Evolutionary conservation across 441 rosid species (phyloP).

Genomic region (Pelargonium fulgidum): DNA sequence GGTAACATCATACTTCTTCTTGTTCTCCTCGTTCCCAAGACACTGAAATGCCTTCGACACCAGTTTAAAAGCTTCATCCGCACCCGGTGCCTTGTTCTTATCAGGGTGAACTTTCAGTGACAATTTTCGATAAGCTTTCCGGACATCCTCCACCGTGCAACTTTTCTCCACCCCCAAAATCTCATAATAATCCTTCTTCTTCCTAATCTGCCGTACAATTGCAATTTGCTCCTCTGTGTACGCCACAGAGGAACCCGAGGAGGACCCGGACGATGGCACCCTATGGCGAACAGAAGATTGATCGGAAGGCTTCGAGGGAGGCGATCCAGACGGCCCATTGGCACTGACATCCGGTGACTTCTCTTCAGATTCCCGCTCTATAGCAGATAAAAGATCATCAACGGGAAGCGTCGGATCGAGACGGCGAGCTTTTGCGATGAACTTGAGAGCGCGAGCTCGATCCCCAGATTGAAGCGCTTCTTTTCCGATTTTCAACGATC

Average conservation of each 20-base stretch:
- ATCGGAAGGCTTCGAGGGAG: constrained; percentile 34
- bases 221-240: constrained; percentile 68
- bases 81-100: constrained; percentile 85
- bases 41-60: constrained; percentile 91
- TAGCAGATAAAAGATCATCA: constrained; percentile 48
- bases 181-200: constrained; percentile 75
- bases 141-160: constrained; percentile 65
- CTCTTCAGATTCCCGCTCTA: constrained; percentile 28
- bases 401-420: constrained; percentile 58
- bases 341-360: constrained; percentile 22
- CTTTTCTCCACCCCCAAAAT: constrained; percentile 57
- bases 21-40: constrained; percentile 53
- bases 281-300: constrained; percentile 59
- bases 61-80: constrained; percentile 83
- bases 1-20: constrained; percentile 61
- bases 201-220: constrained; percentile 64
- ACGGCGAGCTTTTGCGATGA: constrained; percentile 73
- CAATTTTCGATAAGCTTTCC: constrained; percentile 74
- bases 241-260: constrained; percentile 33
- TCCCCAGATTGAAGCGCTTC: constrained; percentile 64
- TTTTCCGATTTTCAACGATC: constrained; percentile 67
- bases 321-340: constrained; percentile 22
- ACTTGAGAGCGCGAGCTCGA: constrained; percentile 61
- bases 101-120: constrained; percentile 90
- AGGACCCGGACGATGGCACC: constrained; percentile 28